Base-by-base conservation (phyloP, 2,329 filamentous ascomycete genomes). In the Cytospora schulzeri region DNA sequence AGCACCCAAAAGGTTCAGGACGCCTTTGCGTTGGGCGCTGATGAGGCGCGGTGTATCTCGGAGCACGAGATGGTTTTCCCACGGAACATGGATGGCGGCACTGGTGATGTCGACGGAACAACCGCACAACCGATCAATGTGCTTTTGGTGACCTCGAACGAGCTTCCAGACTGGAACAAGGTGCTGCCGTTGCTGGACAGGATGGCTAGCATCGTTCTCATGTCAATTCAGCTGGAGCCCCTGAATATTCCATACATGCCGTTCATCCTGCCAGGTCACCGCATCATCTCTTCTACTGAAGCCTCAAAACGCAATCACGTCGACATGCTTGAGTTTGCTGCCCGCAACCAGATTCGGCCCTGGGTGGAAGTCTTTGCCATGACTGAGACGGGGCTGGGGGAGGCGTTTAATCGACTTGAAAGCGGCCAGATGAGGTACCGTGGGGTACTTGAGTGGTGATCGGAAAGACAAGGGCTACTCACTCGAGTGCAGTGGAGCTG, bases 401-500 rank as follows among this genome's bases (percentile, higher is more conserved):
- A 64, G 45, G 68, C 68, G 7, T 69, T 68, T 14, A 28, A 33
- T 4, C 60, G 55, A 9, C 65, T 69, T 26, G 63, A 69, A 58
- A 54, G 26, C 22, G 68, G 68, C 24, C 57, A 59, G 31, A 69
- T 69, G 64, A 59, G 66, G 17, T 68, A 65, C 24, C 57, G 68
- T 12, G 66, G 66, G 28, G 68, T 69, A n/a, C 52, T 69, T 19
- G 63, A 63, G 28, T 57, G 64, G 57, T 60, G 24, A 31, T 17
- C 12, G 54, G 29, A 56, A n/a, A 22, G 6, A 14, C 8, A 15
- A 50, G 1, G 15, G 52, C 14, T 9, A 7, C n/a, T 17, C 11
- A 15, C 15, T 0, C n/a, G 50, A 29, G 15, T 1, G 53, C 24
- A 24, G 14, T 41, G 17, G 15, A 15, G 2, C 6, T 91, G 31